phyloP scores from a whole-genome alignment of 495 filamentous ascomycete species.

The Penicillium pulvis region DNA sequence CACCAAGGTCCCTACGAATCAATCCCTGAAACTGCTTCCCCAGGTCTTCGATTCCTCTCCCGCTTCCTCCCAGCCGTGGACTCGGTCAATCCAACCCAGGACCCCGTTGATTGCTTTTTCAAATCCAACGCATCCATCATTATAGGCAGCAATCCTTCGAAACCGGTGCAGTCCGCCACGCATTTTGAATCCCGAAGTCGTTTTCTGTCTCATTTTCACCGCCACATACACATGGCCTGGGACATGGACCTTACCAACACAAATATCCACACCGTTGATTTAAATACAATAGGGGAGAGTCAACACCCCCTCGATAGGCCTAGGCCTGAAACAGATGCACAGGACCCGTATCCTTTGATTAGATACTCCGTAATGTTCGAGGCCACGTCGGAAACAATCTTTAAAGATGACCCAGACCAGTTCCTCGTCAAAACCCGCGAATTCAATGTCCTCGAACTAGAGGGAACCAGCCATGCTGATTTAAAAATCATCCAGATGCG shows the following conservation, averaged over 20 bases:
- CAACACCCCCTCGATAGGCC: too few species aligned
- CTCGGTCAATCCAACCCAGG: conserved; percentile 11
- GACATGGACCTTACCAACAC: conserved; percentile 22
- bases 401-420: conserved; percentile 27
- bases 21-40: conserved; percentile 17
- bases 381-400: conserved; percentile 22
- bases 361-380: conserved; percentile 32
- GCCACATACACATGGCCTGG: conserved; percentile 27
- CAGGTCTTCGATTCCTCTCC: conserved; percentile 26
- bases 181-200: conserved; percentile 19
- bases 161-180: conserved; percentile 1
- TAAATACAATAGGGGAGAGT: too few species aligned
- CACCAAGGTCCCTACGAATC: conserved; percentile 24
- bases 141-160: conserved; percentile 22
- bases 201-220: conserved; percentile 19
- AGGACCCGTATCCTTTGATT: background rate
- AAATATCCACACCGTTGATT: background rate
- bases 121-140: conserved; percentile 20
- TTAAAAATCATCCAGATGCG: conserved; percentile 28
- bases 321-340: background rate
- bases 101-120: conserved; percentile 20
- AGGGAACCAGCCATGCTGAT: conserved; percentile 8
- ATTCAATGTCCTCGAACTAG: conserved; percentile 30
- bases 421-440: conserved; percentile 23
- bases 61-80: conserved; percentile 27